Evolutionary conservation across 2,329 filamentous ascomycete species (phyloP).

Genomic region (Microdochium nivale): DNA sequence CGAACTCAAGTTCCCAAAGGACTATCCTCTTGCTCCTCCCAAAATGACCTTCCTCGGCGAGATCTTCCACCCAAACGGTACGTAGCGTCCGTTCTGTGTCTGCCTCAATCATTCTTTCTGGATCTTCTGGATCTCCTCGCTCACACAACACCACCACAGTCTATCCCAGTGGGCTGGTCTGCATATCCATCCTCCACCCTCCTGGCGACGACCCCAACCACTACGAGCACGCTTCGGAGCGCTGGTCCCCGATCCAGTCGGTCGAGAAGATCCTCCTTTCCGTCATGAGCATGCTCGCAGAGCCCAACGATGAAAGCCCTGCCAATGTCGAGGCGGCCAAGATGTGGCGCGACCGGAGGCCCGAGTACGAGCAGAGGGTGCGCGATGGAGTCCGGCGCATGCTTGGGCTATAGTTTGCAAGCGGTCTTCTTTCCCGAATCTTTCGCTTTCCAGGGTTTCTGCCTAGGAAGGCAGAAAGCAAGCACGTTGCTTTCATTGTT

Average conservation of each 20-base stretch:
- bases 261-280: slow-evolving; percentile 96
- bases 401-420: slow-evolving; percentile 54
- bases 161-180: slow-evolving; percentile 85
- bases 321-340: slow-evolving; percentile 94
- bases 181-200: slow-evolving; percentile 95
- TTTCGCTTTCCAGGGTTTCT: too few relatives aligned
- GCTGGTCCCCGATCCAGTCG: slow-evolving; percentile 94
- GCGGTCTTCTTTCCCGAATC: neutral
- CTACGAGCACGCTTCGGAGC: slow-evolving; percentile 92
- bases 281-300: slow-evolving; percentile 97
- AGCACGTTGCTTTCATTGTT: too few relatives aligned
- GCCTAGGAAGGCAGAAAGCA: neutral
- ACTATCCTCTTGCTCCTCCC: slow-evolving; percentile 93
- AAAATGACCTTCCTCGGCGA: slow-evolving; percentile 93
- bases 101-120: neutral
- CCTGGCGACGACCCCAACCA: slow-evolving; percentile 97
- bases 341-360: slow-evolving; percentile 82
- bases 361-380: slow-evolving; percentile 81
- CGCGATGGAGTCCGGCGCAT: slow-evolving; percentile 72
- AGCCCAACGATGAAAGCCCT: slow-evolving; percentile 93
- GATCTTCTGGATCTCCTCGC: neutral
- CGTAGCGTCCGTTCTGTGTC: slow-evolving; percentile 11
- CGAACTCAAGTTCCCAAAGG: slow-evolving; percentile 87
- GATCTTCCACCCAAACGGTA: slow-evolving; percentile 95
- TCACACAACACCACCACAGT: slow-evolving; percentile 41